Evolutionary conservation across 2,329 filamentous ascomycete genomes (phyloP).

Genomic region (Aspergillus sp.): DNA sequence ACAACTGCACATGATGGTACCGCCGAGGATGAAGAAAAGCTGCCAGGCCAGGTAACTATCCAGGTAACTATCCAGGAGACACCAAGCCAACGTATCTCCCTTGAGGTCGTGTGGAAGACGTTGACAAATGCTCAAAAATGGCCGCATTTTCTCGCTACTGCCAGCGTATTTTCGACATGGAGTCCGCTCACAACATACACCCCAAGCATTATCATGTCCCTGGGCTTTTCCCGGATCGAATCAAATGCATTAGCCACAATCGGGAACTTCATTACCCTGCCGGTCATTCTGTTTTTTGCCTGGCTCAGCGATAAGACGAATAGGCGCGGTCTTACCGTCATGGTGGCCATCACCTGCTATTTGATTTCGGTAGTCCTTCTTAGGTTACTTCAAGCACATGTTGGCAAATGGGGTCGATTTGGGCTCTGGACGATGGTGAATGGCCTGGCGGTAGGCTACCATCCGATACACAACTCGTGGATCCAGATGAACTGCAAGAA

Average conservation of each 20-base stretch:
- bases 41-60: not conserved
- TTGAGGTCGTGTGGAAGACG: constrained; percentile 37
- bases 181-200: constrained; percentile 47
- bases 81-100: constrained; percentile 29
- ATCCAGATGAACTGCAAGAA: constrained; percentile 45
- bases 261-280: constrained; percentile 39
- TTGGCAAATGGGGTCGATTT: constrained; percentile 43
- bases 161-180: constrained; percentile 47
- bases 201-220: constrained; percentile 29
- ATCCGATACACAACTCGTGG: constrained; percentile 48
- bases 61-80: not conserved
- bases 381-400: constrained; percentile 35
- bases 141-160: constrained; percentile 44
- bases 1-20: not conserved
- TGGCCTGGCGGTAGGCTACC: constrained; percentile 45
- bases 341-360: constrained; percentile 40
- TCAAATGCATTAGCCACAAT: constrained; percentile 42
- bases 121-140: constrained; percentile 40
- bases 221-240: constrained; percentile 40
- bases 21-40: not conserved
- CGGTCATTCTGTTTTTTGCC: constrained; percentile 43
- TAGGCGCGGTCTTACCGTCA: constrained; percentile 38
- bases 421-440: constrained; percentile 47
- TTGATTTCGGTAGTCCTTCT: constrained; percentile 39
- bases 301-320: constrained; percentile 43